Conservation (phyloP, 2,329 filamentous ascomycete species). For the Pseudogymnoascus sp. region DNA sequence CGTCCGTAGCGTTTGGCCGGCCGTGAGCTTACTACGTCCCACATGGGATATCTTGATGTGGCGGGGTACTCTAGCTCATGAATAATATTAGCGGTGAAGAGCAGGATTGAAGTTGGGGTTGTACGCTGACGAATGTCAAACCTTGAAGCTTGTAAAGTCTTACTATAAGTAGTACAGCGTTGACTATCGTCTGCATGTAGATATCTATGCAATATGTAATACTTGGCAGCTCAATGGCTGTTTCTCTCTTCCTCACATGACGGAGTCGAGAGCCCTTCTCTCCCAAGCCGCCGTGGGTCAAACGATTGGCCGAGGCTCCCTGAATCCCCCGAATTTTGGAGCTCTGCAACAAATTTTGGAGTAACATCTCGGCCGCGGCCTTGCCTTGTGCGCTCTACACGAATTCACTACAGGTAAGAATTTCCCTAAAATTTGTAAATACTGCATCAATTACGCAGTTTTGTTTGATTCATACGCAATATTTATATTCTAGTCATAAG, state of each 20-base stretch:
- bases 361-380: background rate
- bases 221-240: background rate
- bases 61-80: background rate
- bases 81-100: constrained; percentile 3
- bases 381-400: background rate
- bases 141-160: background rate
- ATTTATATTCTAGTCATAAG: background rate
- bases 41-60: background rate
- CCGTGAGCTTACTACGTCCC: background rate
- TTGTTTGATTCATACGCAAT: background rate
- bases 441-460: background rate
- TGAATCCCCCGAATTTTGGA: background rate
- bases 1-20: too few relatives aligned
- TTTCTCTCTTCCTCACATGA: background rate
- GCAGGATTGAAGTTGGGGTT: background rate
- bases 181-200: background rate
- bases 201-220: background rate
- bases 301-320: constrained; percentile 1
- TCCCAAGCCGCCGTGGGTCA: background rate
- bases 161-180: background rate
- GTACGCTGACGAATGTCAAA: background rate
- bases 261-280: background rate
- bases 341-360: background rate
- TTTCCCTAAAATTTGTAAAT: background rate
- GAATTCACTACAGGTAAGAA: background rate